Percentiles rank a stretch among this genome's conserved stretches.
Evolutionary conservation across 2,329 filamentous ascomycete genomes (phyloP).

Genomic region (Hymenoscyphus repandus): DNA sequence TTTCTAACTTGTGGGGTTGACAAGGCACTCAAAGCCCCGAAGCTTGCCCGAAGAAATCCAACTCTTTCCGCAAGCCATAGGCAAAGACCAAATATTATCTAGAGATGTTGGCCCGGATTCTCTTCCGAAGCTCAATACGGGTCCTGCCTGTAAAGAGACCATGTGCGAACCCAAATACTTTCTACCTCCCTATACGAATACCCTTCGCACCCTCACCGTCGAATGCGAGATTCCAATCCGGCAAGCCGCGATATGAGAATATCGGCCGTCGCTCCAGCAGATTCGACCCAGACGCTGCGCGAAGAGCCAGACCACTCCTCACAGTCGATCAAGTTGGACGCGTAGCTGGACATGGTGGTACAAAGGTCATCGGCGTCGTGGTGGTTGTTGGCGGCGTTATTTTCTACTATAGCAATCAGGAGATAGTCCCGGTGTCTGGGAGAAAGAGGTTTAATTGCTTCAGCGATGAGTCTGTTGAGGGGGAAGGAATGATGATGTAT

Average conservation of each 20-base stretch:
- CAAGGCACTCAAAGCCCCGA: too few relatives aligned
- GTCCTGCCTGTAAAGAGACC: too few relatives aligned
- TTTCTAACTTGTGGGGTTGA: too few relatives aligned
- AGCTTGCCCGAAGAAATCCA: too few relatives aligned
- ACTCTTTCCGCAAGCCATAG: too few relatives aligned
- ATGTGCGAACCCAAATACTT: too few relatives aligned
- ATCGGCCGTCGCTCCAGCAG: neutral
- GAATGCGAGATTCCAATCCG: constrained; percentile 2
- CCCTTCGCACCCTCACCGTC: neutral
- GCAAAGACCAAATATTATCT: too few relatives aligned
- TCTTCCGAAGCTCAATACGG: too few relatives aligned
- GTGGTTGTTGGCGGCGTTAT: constrained; percentile 35
- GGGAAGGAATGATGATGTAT: constrained; percentile 49
- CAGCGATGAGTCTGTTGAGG: constrained; percentile 47
- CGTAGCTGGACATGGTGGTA: constrained; percentile 32
- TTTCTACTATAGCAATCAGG: constrained; percentile 65
- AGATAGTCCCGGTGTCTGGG: constrained; percentile 68
- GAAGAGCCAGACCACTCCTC: constrained; percentile 35
- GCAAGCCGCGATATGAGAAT: neutral
- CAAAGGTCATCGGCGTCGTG: constrained; percentile 37
- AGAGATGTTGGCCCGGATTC: too few relatives aligned
- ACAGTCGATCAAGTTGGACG: constrained; percentile 31
- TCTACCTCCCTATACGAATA: neutral
- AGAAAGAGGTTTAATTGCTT: constrained; percentile 70
- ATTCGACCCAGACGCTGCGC: constrained; percentile 18